Percentiles rank a stretch among this genome's conserved stretches.
These are phyloP conservation scores for Tieghemostelium lacteum DNA, from an alignment of 78 protist species.

Conservation along the genomic window DNA sequence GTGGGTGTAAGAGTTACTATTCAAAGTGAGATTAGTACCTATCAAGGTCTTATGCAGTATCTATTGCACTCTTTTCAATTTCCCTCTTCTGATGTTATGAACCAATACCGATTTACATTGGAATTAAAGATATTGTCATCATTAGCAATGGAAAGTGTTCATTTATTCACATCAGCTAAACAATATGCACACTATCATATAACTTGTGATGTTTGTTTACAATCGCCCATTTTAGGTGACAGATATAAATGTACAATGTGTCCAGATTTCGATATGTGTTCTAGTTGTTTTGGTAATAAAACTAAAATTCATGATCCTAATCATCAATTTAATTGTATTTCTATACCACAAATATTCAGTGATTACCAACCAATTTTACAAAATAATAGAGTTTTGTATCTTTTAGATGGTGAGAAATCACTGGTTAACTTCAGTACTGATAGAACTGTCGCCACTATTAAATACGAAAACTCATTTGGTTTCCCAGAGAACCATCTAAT, in stretches of 20 bases:
- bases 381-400: too few relatives aligned
- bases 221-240: not conserved
- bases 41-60: not conserved
- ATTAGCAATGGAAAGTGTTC: not conserved
- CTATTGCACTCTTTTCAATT: not conserved
- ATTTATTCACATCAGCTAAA: not conserved
- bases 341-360: too few relatives aligned
- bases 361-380: too few relatives aligned
- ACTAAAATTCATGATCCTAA: too few relatives aligned
- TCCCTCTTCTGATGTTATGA: too few relatives aligned
- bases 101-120: not conserved
- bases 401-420: too few relatives aligned
- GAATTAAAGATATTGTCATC: too few relatives aligned
- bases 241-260: not conserved
- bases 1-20: constrained; percentile 7
- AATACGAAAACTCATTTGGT: too few relatives aligned
- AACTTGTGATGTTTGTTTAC: not conserved
- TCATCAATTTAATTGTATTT: too few relatives aligned
- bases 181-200: not conserved
- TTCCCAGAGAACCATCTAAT: too few relatives aligned
- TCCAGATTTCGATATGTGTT: not conserved
- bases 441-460: too few relatives aligned
- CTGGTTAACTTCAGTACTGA: too few relatives aligned
- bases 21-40: not conserved
- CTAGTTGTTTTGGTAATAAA: not conserved